Conservation (phyloP, 176 grass and related monocot genomes). For the Raddia guianensis region DNA sequence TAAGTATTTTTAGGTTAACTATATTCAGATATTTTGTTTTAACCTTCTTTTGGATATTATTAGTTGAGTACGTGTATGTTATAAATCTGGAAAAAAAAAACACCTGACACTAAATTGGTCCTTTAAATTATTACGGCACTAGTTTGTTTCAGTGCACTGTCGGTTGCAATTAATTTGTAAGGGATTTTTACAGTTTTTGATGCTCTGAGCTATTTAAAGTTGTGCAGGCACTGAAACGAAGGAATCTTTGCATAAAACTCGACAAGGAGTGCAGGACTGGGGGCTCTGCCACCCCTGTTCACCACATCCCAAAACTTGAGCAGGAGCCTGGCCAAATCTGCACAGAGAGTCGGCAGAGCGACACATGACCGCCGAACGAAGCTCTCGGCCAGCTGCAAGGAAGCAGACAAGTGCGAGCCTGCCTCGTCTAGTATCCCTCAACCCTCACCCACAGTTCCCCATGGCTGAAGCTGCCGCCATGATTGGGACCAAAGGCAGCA, state of each 20-base stretch:
- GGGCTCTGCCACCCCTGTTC: background rate
- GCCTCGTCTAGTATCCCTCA: background rate
- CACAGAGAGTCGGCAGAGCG: slow-evolving; percentile 15
- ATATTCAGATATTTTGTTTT: too few species aligned
- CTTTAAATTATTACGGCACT: too few species aligned
- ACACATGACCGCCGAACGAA: slow-evolving; percentile 12
- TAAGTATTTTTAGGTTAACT: too few species aligned
- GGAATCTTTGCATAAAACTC: background rate
- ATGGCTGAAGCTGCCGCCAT: background rate
- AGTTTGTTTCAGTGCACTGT: too few species aligned
- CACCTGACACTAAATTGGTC: too few species aligned
- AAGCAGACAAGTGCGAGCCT: background rate
- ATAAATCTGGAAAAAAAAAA: too few species aligned
- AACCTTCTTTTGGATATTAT: too few species aligned
- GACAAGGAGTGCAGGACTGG: too few species aligned
- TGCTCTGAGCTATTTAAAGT: background rate
- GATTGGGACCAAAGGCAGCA: slow-evolving; percentile 15
- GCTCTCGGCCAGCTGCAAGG: background rate
- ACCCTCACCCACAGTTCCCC: background rate
- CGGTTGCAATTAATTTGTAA: background rate
- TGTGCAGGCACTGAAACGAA: background rate
- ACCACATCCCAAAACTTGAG: background rate
- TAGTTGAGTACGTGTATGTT: too few species aligned
- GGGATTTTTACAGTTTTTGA: background rate
- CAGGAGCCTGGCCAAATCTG: background rate